Base-by-base conservation (phyloP, 2,329 filamentous ascomycete genomes). In the Neoscytalidium dimidiatum region DNA sequence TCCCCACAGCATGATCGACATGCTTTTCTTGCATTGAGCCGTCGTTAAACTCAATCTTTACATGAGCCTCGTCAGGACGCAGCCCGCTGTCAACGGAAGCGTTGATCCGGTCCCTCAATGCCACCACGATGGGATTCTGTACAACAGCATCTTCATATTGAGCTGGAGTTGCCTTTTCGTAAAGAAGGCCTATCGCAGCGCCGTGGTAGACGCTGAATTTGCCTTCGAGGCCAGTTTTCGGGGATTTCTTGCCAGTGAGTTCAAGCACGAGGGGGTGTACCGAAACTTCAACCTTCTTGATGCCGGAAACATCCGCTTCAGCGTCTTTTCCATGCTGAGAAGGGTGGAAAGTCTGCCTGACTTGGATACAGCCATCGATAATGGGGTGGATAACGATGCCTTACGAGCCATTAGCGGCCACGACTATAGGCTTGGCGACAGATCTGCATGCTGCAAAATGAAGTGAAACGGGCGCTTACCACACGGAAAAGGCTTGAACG, bases 171-270 rank as follows among this genome's bases (percentile, higher is more conserved):
- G 80, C 83, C 69, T 83, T 82, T 0, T 84, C 83, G 65, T 80
- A 82, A 1, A 85, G 68, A 8, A 86, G 67, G 0, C 81, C 83
- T 4, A 85, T 78, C 0, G 83, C 83, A n/a, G 76, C 80, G 4
- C 82, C 83, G 67, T 86, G 83, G 67, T 82, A 86, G 21, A 86
- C 82, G 62, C 82, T 84, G 68, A 86, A 86, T 52, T 86, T 86
- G 3, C 75, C 81, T 69, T 85, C 81, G 1, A 86, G 73, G 0
- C 83, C 83, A 58, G 83, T 81, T 62, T 77, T 77, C 0, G 84
- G 84, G 6, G 72, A 74, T 9, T 75, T 80, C 71, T 86, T 85
- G 1, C 81, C 82, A 0, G 83, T 86, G 28, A 86, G 74, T 53
- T 85, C 80, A 3, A 86, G 69, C 1, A 86, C 84, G 8, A 85